Evolutionary conservation across 163 green algal species (phyloP), one percentile per base, ranked within the genome.

Genomic region (Chlamydomonas reinhardtii): DNA sequence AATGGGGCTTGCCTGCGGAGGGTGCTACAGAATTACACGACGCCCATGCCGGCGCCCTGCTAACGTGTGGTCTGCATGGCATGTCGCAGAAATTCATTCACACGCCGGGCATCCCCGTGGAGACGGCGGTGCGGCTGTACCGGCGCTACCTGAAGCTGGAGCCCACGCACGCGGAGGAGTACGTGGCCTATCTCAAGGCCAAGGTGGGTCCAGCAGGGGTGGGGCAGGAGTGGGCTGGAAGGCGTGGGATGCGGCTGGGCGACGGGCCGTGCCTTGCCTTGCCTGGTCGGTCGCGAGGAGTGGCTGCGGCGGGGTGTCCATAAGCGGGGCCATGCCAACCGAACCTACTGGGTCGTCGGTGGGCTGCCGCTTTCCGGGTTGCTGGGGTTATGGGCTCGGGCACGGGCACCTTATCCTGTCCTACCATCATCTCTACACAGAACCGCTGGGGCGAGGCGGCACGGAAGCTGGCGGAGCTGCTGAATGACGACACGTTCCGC

Each of bases 121-220:
- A 99, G 82, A 99, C 97, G 22, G 95, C 96, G 0, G 85, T 96
- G 9, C 93, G 96, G 19, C 94, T 99, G 68, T 99, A 99, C 92
- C 93, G 98, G 20, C 93, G 98, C 2, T 99, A 99, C 92, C 88
- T 99, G 19, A 96, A 98, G 89, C 89, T 99, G 78, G 97, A 99
- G 92, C 98, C 98, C 16, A 93, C 89, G 19, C 97, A 99, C 81
- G 91, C 93, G 20, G 98, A 99, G 92, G 98, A 99, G 88, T 99
- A 98, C 92, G 96, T 99, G 37, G 94, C 95, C 0, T 99, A 98
- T 87, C 91, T 99, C 9, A 94, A 94, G 73, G 87, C 75, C 35
- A 94, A 97, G 92, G 93, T 94, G 52, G 25, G 84, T 0, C 5
- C 3, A 22, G 20, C 39, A 8, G 5, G 39, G 37, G 16, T 1